Base-by-base conservation (phyloP, 1,284 basidiomycete genomes). In the Peniophora sp. region DNA sequence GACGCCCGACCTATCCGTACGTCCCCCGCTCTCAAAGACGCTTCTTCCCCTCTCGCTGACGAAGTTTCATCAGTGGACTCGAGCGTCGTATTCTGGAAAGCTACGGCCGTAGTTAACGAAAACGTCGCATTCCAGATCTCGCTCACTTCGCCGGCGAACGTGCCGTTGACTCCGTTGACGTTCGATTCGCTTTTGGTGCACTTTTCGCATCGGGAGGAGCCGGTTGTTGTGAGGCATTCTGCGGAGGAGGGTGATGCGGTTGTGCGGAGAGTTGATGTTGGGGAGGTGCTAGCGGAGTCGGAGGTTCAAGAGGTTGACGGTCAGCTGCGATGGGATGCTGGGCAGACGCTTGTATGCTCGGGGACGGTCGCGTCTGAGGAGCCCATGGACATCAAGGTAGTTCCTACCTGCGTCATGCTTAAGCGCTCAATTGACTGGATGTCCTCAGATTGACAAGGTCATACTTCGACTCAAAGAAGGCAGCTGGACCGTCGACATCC, bases 51-150 rank as follows among this genome's bases (percentile, higher is more conserved):
- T 20, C 50, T 53, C 20, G 38, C 23, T 49, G 14, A 50, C 44
- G 5, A 16, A 19, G 38, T 52, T 11, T 46, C 47, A 14, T 34
- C 55, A 92, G 90, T 92, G 53, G 70, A 82, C 38, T 75, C 80
- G 0, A 73, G 70, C 19, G 67, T 81, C 0, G 73, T 83, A 0
- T 95, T 95, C 64, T 92, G 88, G 83, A 64, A 72, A 9, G 56
- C 75, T 0, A 74, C 82, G 53, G 76, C 81, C 20, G 71, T 75
- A 41, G 75, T 92, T 3, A 76, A 74, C n/a, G 75, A 83, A 49
- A 59, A 68, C 6, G 77, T 77, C 0, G 76, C 85, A 0, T 94
- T 90, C 65, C 92, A 95, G 61, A 58, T 95, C 3, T 70, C 72
- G 11, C 62, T 92, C 17, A 67, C 73, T 5, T 74, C 82, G 0